Evolutionary conservation across 2,329 filamentous ascomycete species (phyloP).

Genomic region (Xylaria sp.): DNA sequence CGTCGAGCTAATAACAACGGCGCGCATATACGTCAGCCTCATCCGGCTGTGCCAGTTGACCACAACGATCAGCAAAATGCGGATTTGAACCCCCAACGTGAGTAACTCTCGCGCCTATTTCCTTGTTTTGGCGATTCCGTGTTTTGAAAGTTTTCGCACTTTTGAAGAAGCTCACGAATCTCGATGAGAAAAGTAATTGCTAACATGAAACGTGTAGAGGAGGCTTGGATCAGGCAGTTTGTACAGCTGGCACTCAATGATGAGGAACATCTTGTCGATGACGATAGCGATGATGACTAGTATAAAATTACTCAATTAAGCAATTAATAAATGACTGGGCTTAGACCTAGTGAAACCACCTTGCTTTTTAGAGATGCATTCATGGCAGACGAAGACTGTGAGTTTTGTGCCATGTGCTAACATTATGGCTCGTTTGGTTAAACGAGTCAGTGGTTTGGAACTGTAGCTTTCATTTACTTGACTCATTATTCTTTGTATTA

Average conservation of each 20-base stretch:
- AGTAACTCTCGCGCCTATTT: not conserved
- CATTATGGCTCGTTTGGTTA: not conserved
- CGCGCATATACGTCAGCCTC: constrained; percentile 20
- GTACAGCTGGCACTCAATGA: constrained; percentile 66
- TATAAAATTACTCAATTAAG: constrained; percentile 1
- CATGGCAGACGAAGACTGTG: not conserved
- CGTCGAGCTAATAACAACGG: constrained; percentile 25
- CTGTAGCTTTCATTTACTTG: not conserved
- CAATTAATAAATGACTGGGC: constrained; percentile 23
- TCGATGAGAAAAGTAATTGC: not conserved
- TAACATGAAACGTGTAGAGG: constrained; percentile 44
- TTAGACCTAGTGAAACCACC: constrained; percentile 5
- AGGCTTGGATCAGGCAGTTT: constrained; percentile 66
- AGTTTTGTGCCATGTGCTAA: not conserved
- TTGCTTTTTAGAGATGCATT: constrained; percentile 9
- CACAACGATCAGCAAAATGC: constrained; percentile 42
- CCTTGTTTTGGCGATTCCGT: not conserved
- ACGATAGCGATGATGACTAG: constrained; percentile 56
- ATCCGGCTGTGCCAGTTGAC: constrained; percentile 40
- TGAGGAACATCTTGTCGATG: constrained; percentile 60
- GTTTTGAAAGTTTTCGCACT: not conserved
- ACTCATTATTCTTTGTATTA: not conserved
- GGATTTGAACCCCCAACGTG: constrained; percentile 55
- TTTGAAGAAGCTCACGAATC: not conserved
- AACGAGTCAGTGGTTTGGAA: not conserved